Evolutionary conservation across 768 basidiomycete species (phyloP).

Genomic region (Serendipita vermifera): DNA sequence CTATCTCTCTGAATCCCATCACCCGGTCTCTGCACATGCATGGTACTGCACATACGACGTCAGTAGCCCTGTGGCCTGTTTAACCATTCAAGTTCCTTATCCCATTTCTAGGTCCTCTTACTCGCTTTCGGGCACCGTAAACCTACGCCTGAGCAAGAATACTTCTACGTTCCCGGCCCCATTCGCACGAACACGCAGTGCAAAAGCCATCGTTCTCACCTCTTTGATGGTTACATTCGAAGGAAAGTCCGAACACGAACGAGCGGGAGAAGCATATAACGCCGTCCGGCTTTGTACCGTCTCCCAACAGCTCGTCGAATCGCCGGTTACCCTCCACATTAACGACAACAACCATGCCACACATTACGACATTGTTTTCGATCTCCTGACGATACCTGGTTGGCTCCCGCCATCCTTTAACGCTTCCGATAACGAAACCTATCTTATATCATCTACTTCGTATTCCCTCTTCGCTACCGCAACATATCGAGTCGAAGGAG

Average conservation of each 20-base stretch:
- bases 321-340: conserved; percentile 26
- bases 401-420: conserved; percentile 52
- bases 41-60: not conserved
- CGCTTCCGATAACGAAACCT: not conserved
- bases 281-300: conserved; percentile 54
- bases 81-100: not conserved
- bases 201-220: conserved; percentile 45
- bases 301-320: conserved; percentile 42
- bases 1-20: not conserved
- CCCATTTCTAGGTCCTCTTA: not conserved
- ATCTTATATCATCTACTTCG: not conserved
- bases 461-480: not conserved
- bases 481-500: not conserved
- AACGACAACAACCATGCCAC: conserved; percentile 54
- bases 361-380: conserved; percentile 64
- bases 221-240: conserved; percentile 71
- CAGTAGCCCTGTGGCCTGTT: no score
- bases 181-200: no score
- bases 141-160: not conserved
- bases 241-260: conserved; percentile 67
- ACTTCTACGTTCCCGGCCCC: not conserved
- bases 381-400: conserved; percentile 61
- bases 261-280: conserved; percentile 25
- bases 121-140: conserved; percentile 1
- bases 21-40: not conserved